Conservation (phyloP, 345 rosid genomes). For the Punica granatum region DNA sequence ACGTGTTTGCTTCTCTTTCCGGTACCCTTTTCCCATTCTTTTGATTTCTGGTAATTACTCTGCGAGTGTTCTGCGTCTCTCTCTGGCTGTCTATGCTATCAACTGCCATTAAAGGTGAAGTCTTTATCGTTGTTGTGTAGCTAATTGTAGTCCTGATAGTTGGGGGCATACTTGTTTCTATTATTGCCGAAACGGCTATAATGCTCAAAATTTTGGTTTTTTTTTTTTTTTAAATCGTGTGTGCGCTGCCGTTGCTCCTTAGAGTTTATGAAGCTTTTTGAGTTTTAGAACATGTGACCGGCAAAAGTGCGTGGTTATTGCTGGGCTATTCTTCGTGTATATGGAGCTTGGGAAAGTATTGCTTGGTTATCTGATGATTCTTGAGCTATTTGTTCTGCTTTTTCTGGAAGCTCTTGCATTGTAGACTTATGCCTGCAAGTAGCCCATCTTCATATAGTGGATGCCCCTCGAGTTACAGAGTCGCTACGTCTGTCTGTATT, state of each 20-base stretch:
- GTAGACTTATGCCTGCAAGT: not conserved
- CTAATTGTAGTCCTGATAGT: too few relatives aligned
- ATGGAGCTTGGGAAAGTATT: not conserved
- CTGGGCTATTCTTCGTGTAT: not conserved
- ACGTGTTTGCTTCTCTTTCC: constrained; percentile 10
- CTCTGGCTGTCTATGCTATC: not conserved
- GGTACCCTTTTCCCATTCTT: constrained; percentile 5
- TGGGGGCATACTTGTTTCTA: too few relatives aligned
- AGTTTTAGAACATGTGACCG: not conserved
- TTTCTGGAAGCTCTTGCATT: too few relatives aligned
- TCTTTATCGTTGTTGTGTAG: not conserved
- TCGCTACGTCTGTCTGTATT: not conserved
- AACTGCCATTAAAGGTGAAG: not conserved
- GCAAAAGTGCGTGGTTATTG: not conserved
- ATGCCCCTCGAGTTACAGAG: not conserved
- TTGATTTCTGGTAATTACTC: too few relatives aligned
- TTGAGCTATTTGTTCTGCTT: not conserved
- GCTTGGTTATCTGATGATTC: not conserved
- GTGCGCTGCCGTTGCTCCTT: too few relatives aligned
- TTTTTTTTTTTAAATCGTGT: too few relatives aligned
- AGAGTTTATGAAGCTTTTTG: too few relatives aligned
- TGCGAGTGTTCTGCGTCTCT: not conserved
- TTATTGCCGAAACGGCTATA: too few relatives aligned
- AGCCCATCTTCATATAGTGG: not conserved
- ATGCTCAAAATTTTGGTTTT: not conserved